Conservation (phyloP, 768 basidiomycete species). For the Boletus barrowsii region DNA sequence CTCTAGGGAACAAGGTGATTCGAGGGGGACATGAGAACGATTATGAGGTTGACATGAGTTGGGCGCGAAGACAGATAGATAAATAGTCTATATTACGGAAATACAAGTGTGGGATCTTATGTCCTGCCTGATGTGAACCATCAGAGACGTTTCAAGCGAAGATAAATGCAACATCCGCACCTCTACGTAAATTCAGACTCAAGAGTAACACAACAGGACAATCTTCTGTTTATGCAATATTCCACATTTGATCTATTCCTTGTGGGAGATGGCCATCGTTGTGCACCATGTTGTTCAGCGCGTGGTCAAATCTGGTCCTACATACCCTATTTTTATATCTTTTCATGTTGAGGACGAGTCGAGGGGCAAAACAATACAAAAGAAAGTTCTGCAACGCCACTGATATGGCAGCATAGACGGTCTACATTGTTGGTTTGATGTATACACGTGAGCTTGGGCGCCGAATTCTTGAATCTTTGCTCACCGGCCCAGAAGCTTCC, state of each 20-base stretch:
- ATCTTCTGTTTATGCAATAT: not conserved
- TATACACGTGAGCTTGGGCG: not conserved
- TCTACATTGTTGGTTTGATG: not conserved
- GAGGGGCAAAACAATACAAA: constrained; percentile 15
- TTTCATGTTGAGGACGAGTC: constrained; percentile 18
- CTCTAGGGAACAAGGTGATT: too few relatives aligned
- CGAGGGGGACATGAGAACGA: too few relatives aligned
- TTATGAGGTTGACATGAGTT: too few relatives aligned
- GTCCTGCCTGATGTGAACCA: too few relatives aligned
- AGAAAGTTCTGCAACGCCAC: constrained; percentile 16
- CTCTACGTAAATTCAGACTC: too few relatives aligned
- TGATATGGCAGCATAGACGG: constrained; percentile 8
- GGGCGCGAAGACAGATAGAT: too few relatives aligned
- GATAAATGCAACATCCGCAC: too few relatives aligned
- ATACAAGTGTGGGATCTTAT: too few relatives aligned
- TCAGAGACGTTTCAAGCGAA: too few relatives aligned
- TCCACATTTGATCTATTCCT: not conserved
- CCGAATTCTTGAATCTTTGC: not conserved
- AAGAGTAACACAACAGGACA: too few relatives aligned
- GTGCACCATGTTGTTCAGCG: not conserved
- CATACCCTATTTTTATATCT: constrained; percentile 8
- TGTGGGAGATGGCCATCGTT: not conserved
- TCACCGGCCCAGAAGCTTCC: not conserved
- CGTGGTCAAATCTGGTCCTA: not conserved
- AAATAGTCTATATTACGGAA: too few relatives aligned